phyloP scores from a whole-genome alignment of 805 yeast genomes.

The Hemisphaericaspora nanyangensis region DNA sequence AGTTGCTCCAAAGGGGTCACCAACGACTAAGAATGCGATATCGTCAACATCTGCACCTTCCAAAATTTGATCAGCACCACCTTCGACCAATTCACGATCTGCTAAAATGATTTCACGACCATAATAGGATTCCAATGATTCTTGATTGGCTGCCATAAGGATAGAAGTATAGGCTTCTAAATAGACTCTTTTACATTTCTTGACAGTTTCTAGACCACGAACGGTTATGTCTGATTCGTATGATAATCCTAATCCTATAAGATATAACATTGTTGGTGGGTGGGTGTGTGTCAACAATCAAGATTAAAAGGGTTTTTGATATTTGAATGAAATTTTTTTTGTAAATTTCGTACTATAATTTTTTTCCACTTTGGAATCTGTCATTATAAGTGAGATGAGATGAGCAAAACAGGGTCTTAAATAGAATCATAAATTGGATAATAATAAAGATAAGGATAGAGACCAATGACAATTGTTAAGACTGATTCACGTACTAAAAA shows the following conservation, averaged over 20 bases:
- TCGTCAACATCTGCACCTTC: slow-evolving; percentile 76
- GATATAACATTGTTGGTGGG: slow-evolving; percentile 62
- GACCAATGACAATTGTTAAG: too few species aligned
- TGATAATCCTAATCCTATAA: slow-evolving; percentile 89
- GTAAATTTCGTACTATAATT: too few species aligned
- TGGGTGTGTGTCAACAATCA: too few species aligned
- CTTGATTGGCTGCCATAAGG: slow-evolving; percentile 84
- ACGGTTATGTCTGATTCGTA: slow-evolving; percentile 89
- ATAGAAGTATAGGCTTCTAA: slow-evolving; percentile 94
- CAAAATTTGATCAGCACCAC: slow-evolving; percentile 79
- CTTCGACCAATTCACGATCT: slow-evolving; percentile 91
- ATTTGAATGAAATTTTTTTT: too few species aligned
- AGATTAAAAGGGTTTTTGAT: too few species aligned
- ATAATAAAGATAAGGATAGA: too few species aligned
- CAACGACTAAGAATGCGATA: slow-evolving; percentile 92
- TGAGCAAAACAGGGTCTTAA: too few species aligned
- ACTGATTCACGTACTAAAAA: too few species aligned
- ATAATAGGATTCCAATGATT: slow-evolving; percentile 73
- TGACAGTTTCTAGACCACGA: slow-evolving; percentile 84
- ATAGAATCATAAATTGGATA: too few species aligned
- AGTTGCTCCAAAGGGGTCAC: slow-evolving; percentile 97
- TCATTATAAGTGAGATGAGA: too few species aligned
- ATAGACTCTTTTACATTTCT: slow-evolving; percentile 83
- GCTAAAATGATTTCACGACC: slow-evolving; percentile 85
- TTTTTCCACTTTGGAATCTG: too few species aligned